These are phyloP conservation scores for Lathyrus oleraceus DNA, from an alignment of 306 rosid genomes.

Conservation along the genomic window DNA sequence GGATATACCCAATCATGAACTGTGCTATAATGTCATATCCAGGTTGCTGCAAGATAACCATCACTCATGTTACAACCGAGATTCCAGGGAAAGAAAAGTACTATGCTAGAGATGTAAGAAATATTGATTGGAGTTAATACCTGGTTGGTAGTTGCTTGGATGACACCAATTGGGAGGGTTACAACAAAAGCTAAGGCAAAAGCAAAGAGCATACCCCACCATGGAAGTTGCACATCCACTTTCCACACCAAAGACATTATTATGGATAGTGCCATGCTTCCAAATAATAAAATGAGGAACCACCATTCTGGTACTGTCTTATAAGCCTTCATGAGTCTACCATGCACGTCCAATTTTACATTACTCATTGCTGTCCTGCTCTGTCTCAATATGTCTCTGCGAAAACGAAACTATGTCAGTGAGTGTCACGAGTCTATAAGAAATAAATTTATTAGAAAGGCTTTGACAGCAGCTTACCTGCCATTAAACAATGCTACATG, in stretches of 20 bases:
- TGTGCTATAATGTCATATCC: conserved; percentile 98
- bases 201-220: conserved; percentile 99
- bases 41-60: conserved; percentile 76
- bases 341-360: conserved; percentile 74
- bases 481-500: conserved; percentile 94
- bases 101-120: not conserved
- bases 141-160: conserved; percentile 99
- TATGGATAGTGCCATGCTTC: conserved; percentile 68
- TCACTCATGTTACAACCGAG: conserved; percentile 5
- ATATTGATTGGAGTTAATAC: conserved; percentile 37
- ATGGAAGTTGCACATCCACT: conserved; percentile 75
- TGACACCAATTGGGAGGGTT: conserved; percentile 96
- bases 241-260: conserved; percentile 80
- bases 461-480: conserved; percentile 50
- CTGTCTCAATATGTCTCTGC: conserved; percentile 79
- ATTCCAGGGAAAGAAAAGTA: not conserved
- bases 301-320: conserved; percentile 98
- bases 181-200: conserved; percentile 82
- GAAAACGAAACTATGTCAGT: conserved; percentile 18
- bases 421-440: not conserved
- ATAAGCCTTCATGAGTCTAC: conserved; percentile 78
- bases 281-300: conserved; percentile 67
- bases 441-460: not conserved
- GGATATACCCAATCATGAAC: conserved; percentile 86
- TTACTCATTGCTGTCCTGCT: conserved; percentile 74